These are phyloP conservation scores for Dalbergia cultrata DNA, from an alignment of 306 rosid species.

Conservation along the genomic window DNA sequence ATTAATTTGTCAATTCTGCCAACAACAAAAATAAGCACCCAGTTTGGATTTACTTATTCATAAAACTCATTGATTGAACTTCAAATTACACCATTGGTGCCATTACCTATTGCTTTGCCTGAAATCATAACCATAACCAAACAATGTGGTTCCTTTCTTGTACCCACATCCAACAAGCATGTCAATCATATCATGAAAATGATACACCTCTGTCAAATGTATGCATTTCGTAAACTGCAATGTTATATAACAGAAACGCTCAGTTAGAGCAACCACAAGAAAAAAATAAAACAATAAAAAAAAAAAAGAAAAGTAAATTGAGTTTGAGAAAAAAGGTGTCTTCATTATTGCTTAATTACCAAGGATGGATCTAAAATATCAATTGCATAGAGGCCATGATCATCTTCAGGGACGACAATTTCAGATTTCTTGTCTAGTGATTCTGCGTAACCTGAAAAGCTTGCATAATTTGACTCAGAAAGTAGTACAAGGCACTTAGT, in stretches of 20 bases:
- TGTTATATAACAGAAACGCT: slow-evolving; percentile 26
- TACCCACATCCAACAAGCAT: slow-evolving; percentile 87
- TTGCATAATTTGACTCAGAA: neutral
- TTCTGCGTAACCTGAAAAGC: slow-evolving; percentile 76
- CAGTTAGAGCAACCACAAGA: neutral
- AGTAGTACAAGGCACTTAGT: too few species aligned
- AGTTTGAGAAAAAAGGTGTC: neutral
- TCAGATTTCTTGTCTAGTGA: slow-evolving; percentile 62
- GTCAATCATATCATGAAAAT: slow-evolving; percentile 90
- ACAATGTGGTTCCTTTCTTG: slow-evolving; percentile 90
- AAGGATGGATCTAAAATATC: slow-evolving; percentile 87
- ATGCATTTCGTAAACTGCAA: slow-evolving; percentile 78
- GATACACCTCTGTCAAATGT: slow-evolving; percentile 78
- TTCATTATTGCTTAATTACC: slow-evolving; percentile 51
- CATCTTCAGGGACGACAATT: slow-evolving; percentile 81
- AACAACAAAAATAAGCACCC: slow-evolving; percentile 40
- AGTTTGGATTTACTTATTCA: slow-evolving; percentile 22
- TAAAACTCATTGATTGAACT: neutral
- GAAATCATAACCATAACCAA: slow-evolving; percentile 96
- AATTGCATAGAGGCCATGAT: slow-evolving; percentile 87
- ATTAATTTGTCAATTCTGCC: slow-evolving; percentile 74
- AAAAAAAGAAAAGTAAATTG: neutral
- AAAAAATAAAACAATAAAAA: neutral
- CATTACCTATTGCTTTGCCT: slow-evolving; percentile 90
- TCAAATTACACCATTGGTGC: neutral